phyloP scores from a whole-genome alignment of 176 grass and related monocot genomes.

The Bothriochloa decipiens region DNA sequence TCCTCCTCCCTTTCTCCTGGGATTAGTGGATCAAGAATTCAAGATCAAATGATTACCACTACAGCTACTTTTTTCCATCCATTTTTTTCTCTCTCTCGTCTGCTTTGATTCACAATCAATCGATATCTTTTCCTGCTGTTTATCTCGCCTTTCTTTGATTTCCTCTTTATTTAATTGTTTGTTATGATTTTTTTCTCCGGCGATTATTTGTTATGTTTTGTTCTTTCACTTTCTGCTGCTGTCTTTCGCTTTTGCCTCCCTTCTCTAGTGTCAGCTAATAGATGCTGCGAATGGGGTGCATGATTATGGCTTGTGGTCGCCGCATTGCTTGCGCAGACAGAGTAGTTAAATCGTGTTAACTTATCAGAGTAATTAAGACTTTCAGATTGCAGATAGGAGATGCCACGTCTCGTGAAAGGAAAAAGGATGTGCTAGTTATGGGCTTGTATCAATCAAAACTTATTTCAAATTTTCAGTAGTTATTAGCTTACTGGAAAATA shows the following conservation, averaged over 20 bases:
- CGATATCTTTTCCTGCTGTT: not conserved
- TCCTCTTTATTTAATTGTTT: not conserved
- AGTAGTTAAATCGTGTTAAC: not conserved
- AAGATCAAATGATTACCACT: conserved; percentile 17
- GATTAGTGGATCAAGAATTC: conserved; percentile 29
- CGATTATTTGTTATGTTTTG: not conserved
- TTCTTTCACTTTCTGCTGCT: conserved; percentile 8
- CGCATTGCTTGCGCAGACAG: conserved; percentile 5
- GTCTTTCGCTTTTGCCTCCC: not conserved
- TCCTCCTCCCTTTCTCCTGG: not conserved
- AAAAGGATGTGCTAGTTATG: not conserved
- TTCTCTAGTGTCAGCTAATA: not conserved
- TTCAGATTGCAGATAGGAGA: not conserved
- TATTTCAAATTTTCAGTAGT: not conserved
- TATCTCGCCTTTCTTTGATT: not conserved
- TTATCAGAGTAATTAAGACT: not conserved
- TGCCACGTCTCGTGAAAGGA: not conserved
- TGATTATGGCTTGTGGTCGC: conserved; percentile 42
- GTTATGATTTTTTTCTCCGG: not conserved
- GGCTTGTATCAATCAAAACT: not conserved
- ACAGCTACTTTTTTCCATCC: not conserved
- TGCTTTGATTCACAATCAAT: conserved; percentile 2
- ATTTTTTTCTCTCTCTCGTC: not conserved
- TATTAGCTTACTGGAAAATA: not conserved
- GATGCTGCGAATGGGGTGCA: conserved; percentile 12